Evolutionary conservation across 164 flowering plant genomes (phyloP), one percentile per base, ranked within the genome.

Genomic region (Brasenia schreberi): DNA sequence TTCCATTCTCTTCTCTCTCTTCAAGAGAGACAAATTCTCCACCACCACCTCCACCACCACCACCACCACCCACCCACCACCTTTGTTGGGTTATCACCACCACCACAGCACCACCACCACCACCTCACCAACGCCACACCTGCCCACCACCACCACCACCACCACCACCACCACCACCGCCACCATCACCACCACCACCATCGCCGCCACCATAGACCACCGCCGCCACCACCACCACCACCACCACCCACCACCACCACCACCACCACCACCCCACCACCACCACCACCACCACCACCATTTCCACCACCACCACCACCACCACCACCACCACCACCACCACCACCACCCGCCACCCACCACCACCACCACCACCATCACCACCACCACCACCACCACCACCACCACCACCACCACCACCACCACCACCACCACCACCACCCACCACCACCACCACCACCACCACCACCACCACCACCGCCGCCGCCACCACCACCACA

Each of bases 41-140:
- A 60, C n/a, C 63, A 7, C 63, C 63, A n/a, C 63, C 63, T 0
- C 27, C 63, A n/a, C 63, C 19, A 11, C 63, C 19, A 6, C 62
- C 62, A 7, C 59, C 59, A 56, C 59, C 59, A 19, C 62, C 62
- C 18, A n/a, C 10, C 17, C 18, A 5, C 62, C 62, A 14, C 62
- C 62, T 17, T 17, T 17, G 19, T 17, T 17, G 16, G 49, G 5
- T 5, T 19, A 60, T n/a, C 18, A n/a, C 82, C 6, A 71, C 78
- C 0, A 77, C 82, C 5, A 63, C 76, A 4, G n/a, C 75, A 5
- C 67, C 83, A 1, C 71, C 84, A 0, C 69, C 81, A 0, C 63
- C 63, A 17, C 63, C 62, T 17, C 63, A 9, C 63, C 63, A n/a
- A 4, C 63, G 9, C 63, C 63, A 1, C 27, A 4, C 4, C 63